Evolutionary conservation across 441 rosid species (phyloP).

Genomic region (Raphanus hybrid): DNA sequence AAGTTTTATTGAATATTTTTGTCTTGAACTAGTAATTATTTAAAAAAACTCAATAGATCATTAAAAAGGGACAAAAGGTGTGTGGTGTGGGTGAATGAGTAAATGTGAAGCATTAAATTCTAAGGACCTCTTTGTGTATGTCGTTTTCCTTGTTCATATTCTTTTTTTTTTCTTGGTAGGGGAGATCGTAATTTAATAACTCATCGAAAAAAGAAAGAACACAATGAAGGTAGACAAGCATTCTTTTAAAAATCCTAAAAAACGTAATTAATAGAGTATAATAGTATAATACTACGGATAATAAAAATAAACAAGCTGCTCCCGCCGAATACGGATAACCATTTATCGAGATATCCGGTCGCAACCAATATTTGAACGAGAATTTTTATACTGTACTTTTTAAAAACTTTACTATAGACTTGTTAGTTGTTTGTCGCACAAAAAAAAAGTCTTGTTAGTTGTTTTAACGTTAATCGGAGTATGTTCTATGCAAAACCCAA

Average conservation of each 20-base stretch:
- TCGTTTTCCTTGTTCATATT: conserved; percentile 40
- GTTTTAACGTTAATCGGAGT: neutral
- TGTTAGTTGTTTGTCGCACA: too few relatives aligned
- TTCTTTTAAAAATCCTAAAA: conserved; percentile 37
- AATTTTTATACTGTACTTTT: neutral
- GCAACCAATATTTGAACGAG: neutral
- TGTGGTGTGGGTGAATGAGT: conserved; percentile 42
- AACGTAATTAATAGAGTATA: neutral
- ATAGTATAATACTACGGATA: neutral
- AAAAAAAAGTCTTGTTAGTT: too few relatives aligned
- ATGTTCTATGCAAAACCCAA: neutral
- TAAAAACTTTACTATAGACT: too few relatives aligned
- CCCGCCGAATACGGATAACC: conserved; percentile 31
- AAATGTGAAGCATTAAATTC: conserved; percentile 45
- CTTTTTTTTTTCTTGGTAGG: conserved; percentile 31
- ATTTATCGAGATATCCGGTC: conserved; percentile 34
- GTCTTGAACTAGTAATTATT: neutral
- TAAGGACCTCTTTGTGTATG: conserved; percentile 35
- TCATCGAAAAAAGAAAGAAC: conserved; percentile 18
- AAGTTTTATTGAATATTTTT: conserved; percentile 2
- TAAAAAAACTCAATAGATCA: neutral
- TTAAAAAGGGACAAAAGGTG: conserved; percentile 39
- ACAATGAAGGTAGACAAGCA: conserved; percentile 34
- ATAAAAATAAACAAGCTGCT: conserved; percentile 4
- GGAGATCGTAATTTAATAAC: conserved; percentile 31